Conservation (phyloP, 768 basidiomycete species). For the Boletus tomentosulus region DNA sequence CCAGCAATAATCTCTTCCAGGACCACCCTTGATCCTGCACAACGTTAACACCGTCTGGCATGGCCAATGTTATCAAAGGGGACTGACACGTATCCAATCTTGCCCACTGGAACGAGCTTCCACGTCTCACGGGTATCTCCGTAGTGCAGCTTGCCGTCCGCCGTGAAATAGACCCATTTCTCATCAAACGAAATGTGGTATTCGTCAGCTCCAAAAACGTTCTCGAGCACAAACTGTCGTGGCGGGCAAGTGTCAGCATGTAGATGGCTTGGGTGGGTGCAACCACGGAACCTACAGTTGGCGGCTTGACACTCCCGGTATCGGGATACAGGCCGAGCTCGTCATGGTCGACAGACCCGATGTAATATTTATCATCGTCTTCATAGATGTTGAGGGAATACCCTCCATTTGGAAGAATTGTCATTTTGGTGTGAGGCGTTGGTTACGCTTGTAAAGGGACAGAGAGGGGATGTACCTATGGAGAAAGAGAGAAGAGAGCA, state of each 20-base stretch:
- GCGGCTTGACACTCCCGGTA: background rate
- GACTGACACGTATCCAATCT: background rate
- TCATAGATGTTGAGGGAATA: background rate
- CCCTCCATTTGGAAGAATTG: background rate
- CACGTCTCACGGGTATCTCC: background rate
- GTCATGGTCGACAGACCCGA: background rate
- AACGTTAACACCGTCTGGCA: background rate
- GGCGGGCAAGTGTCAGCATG: background rate
- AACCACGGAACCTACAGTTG: background rate
- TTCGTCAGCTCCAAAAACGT: background rate
- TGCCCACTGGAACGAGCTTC: background rate
- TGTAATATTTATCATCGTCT: background rate
- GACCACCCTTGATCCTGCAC: background rate
- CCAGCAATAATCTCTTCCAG: background rate
- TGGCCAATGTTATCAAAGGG: background rate
- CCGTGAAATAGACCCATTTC: background rate
- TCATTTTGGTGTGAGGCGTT: background rate
- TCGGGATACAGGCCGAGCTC: background rate
- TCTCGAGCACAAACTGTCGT: background rate
- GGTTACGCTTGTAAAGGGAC: background rate
- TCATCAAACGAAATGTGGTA: background rate
- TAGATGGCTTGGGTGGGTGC: background rate
- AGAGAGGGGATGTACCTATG: background rate
- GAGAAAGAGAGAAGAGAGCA: too few relatives aligned
- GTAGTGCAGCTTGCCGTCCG: background rate